Percentiles rank a stretch among this genome's conserved stretches.
Conservation (phyloP, 768 basidiomycete genomes). For the Suillus lakei region DNA sequence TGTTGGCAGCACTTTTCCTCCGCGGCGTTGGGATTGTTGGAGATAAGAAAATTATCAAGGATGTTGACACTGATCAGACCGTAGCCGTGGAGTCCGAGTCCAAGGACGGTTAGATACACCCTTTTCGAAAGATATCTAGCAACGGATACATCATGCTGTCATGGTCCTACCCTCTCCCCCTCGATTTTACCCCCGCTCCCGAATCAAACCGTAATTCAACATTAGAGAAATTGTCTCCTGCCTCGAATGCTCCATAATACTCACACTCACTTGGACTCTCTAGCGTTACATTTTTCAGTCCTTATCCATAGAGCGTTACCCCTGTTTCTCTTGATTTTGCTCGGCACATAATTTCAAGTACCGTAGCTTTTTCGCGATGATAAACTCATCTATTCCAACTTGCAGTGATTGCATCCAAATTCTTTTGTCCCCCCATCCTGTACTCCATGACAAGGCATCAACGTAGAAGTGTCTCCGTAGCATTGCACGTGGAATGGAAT, state of each 20-base stretch:
- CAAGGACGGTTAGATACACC: not conserved
- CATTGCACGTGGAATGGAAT: not conserved
- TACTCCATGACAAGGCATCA: not conserved
- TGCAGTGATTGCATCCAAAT: not conserved
- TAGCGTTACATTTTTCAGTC: not conserved
- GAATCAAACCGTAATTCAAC: not conserved
- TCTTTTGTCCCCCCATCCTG: not conserved
- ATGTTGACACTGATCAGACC: conserved; percentile 27
- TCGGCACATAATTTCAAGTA: not conserved
- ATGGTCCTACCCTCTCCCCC: not conserved
- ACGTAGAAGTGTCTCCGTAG: not conserved
- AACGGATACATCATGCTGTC: not conserved
- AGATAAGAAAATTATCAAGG: conserved; percentile 16
- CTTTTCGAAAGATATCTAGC: not conserved
- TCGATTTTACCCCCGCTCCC: not conserved
- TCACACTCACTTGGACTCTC: not conserved
- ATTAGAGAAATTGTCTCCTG: not conserved
- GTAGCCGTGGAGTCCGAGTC: conserved; percentile 12
- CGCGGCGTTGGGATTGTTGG: conserved; percentile 48
- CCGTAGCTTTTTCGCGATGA: not conserved
- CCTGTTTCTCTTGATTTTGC: not conserved
- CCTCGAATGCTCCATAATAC: not conserved
- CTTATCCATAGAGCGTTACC: not conserved
- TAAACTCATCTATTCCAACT: not conserved
- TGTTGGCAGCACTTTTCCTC: conserved; percentile 42